phyloP scores from a whole-genome alignment of 192 early-diverging fungal genomes.

The Neocallimastix lanati region DNA sequence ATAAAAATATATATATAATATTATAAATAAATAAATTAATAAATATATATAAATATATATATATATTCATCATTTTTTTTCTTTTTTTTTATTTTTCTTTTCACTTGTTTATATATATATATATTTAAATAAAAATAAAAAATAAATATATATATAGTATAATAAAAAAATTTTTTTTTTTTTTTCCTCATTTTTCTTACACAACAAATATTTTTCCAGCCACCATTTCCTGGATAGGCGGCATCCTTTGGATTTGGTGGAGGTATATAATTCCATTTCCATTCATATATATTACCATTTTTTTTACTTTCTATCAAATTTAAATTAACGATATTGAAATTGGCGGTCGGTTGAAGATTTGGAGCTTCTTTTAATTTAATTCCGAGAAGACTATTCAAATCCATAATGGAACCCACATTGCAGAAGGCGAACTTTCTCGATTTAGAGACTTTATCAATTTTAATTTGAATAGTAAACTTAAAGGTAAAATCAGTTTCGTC shows the following conservation, averaged over 20 bases:
- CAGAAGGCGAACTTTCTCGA: not conserved
- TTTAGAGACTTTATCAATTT: not conserved
- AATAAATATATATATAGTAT: no score
- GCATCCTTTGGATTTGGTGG: not conserved
- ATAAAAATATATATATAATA: no score
- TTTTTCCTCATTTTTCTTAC: not conserved
- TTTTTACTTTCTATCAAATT: not conserved
- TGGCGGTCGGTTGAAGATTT: not conserved
- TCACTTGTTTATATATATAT: no score
- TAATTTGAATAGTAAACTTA: not conserved
- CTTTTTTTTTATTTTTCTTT: no score
- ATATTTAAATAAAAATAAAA: no score
- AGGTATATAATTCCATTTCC: not conserved
- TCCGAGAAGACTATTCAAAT: not conserved
- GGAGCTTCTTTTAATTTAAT: not conserved
- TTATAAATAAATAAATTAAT: no score
- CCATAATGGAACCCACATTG: not conserved
- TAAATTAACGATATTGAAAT: not conserved
- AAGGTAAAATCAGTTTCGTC: not conserved
- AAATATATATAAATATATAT: no score
- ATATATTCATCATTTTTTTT: no score
- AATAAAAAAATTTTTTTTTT: no score
- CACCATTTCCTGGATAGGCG: not conserved
- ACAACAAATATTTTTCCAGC: not conserved
- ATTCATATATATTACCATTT: not conserved